Evolutionary conservation across 805 yeast genomes (phyloP).

Genomic region (Cyberlindnera bimundalis): DNA sequence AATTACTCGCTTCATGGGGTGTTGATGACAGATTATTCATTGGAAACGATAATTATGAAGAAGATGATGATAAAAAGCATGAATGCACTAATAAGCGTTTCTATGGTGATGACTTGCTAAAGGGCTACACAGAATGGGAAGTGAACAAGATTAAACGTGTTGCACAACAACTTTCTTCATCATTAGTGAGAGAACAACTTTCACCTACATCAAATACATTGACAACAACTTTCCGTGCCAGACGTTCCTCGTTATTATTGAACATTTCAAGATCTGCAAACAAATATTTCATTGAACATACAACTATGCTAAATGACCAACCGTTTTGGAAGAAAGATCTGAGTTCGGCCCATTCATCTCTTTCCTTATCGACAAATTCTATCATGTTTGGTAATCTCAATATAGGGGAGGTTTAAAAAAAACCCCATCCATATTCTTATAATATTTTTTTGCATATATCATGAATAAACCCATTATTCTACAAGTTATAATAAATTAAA

Average conservation of each 20-base stretch:
- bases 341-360: slow-evolving; percentile 27
- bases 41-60: slow-evolving; percentile 2
- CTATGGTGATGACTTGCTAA: slow-evolving; percentile 28
- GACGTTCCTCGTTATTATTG: slow-evolving; percentile 21
- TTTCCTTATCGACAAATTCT: slow-evolving; percentile 25
- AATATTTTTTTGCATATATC: no score
- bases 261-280: slow-evolving; percentile 23
- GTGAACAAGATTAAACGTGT: slow-evolving; percentile 24
- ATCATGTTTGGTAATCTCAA: slow-evolving; percentile 26
- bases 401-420: slow-evolving; percentile 6
- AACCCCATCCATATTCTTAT: background rate
- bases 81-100: slow-evolving; percentile 17
- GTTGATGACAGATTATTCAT: slow-evolving; percentile 26
- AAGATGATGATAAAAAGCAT: background rate
- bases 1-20: slow-evolving; percentile 34
- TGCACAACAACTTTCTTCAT: slow-evolving; percentile 24
- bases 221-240: slow-evolving; percentile 3
- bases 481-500: no score
- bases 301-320: slow-evolving; percentile 6
- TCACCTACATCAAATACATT: background rate
- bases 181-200: slow-evolving; percentile 20
- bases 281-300: slow-evolving; percentile 14
- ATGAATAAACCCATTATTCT: no score
- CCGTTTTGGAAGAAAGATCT: slow-evolving; percentile 27
- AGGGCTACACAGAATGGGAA: slow-evolving; percentile 23